A percentile compares a stretch with the other conserved stretches of the same genome.
These are phyloP conservation scores for Lipomyces lipofer DNA, from an alignment of 805 yeast species.

Conservation along the genomic window DNA sequence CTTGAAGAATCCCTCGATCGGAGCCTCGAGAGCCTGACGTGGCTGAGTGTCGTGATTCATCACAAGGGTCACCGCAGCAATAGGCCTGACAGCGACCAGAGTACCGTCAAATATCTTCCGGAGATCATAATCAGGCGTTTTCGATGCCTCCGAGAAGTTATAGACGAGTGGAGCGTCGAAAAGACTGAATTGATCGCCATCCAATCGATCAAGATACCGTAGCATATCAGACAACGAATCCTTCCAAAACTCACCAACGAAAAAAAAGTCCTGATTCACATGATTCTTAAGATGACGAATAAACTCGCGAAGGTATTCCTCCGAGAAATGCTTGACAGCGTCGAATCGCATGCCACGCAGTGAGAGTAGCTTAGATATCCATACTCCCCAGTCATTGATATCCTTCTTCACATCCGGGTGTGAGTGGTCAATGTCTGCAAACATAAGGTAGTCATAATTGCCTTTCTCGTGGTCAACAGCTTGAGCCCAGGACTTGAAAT, in stretches of 20 bases:
- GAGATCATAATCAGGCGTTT: conserved; percentile 20
- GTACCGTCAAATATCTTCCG: conserved; percentile 25
- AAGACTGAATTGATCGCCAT: conserved; percentile 15
- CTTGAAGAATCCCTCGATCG: conserved; percentile 28
- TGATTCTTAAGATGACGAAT: conserved; percentile 10
- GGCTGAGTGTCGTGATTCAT: conserved; percentile 32
- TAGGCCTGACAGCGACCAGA: conserved; percentile 23
- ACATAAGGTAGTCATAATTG: conserved; percentile 30
- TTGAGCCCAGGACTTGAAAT: conserved; percentile 25
- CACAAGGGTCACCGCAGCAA: conserved; percentile 26
- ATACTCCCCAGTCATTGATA: conserved; percentile 27
- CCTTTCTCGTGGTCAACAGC: conserved; percentile 31
- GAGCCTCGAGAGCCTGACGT: conserved; percentile 28
- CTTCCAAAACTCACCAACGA: conserved; percentile 31
- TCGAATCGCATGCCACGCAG: conserved; percentile 31
- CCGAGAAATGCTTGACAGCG: conserved; percentile 30
- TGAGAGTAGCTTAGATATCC: conserved; percentile 22
- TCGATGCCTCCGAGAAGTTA: conserved; percentile 27
- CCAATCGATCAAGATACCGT: conserved; percentile 25
- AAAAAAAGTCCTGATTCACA: conserved; percentile 22
- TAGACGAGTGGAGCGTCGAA: conserved; percentile 30
- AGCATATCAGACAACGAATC: conserved; percentile 24
- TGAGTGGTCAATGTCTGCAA: conserved; percentile 30
- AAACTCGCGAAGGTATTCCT: conserved; percentile 24
- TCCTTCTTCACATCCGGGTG: conserved; percentile 29